Percentiles rank a stretch among this genome's conserved stretches.
These are phyloP conservation scores for Rosa lucieae DNA, from an alignment of 306 rosid species.

Conservation along the genomic window DNA sequence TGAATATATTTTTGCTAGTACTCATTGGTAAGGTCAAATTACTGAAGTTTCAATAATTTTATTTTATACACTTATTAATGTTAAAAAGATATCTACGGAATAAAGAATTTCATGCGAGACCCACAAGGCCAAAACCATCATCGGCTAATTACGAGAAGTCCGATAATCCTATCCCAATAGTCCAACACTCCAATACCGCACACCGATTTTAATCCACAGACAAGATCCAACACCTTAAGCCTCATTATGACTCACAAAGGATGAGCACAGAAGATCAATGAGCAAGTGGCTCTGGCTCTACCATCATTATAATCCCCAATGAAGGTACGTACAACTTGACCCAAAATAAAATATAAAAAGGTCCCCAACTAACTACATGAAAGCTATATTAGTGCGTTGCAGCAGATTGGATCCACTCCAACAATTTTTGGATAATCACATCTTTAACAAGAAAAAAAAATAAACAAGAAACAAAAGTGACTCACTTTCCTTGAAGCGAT, in stretches of 20 bases:
- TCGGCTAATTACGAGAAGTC: too few relatives aligned
- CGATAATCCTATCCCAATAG: too few relatives aligned
- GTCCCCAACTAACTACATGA: neutral
- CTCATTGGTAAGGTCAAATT: too few relatives aligned
- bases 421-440: neutral
- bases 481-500: conserved; percentile 14
- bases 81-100: too few relatives aligned
- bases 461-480: neutral
- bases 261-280: neutral
- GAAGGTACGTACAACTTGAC: conserved; percentile 4
- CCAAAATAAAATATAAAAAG: neutral
- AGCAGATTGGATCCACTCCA: neutral
- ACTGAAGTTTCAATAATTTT: too few relatives aligned
- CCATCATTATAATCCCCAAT: neutral
- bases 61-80: too few relatives aligned
- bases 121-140: too few relatives aligned
- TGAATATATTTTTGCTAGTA: too few relatives aligned
- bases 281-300: neutral
- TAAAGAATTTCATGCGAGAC: too few relatives aligned
- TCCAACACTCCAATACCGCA: too few relatives aligned
- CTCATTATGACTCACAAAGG: neutral
- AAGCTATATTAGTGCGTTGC: conserved; percentile 23
- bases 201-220: neutral
- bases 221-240: neutral
- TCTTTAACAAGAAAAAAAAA: neutral